Evolutionary conservation across 176 grass and related monocot species (phyloP), one percentile per base, ranked within the genome.

Genomic region (Oryza glumipatula): DNA sequence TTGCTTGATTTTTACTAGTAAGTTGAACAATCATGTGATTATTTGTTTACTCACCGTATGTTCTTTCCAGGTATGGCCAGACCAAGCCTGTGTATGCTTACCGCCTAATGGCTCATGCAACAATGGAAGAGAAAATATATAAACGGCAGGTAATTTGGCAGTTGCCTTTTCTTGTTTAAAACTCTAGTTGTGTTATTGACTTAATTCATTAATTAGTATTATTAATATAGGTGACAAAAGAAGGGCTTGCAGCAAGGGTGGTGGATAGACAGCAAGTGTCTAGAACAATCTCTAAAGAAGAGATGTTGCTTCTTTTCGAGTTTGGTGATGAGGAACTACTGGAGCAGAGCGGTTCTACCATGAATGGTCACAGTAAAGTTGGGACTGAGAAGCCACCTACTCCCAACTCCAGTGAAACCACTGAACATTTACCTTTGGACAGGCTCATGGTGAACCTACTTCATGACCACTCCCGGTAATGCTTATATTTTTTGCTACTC

Each of bases 71-170:
- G 77, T 98, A 98, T 89, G 96, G 96, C 14, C 96, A 98, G 83
- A 89, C 68, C 36, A 98, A 95, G 81, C 93, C 96, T 74, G 96
- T 98, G 56, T 98, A 89, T 30, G 93, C 96, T 68, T 98, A 98
- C 84, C 91, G 96, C 35, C 88, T 98, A 74, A 90, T 98, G 91
- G 91, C 96, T 66, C 91, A 94, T 89, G 78, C 89, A 77, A 98
- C 96, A 74, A 98, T 96, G 96, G 96, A 98, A 92, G 96, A 98
- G 83, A 98, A 98, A 91, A 94, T 98, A 92, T 98, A 98, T 72
- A 98, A 98, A 78, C 87, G 96, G 10, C 96, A 98, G 93, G 96
- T 98, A 88, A 61, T 36, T 36, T 83, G n/a, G 28, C 21, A 73
- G 58, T 70, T 63, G 11, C 51, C 21, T 58, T 38, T 78, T 77